phyloP scores from a whole-genome alignment of 306 rosid genomes.

The Sophora flavescens region DNA sequence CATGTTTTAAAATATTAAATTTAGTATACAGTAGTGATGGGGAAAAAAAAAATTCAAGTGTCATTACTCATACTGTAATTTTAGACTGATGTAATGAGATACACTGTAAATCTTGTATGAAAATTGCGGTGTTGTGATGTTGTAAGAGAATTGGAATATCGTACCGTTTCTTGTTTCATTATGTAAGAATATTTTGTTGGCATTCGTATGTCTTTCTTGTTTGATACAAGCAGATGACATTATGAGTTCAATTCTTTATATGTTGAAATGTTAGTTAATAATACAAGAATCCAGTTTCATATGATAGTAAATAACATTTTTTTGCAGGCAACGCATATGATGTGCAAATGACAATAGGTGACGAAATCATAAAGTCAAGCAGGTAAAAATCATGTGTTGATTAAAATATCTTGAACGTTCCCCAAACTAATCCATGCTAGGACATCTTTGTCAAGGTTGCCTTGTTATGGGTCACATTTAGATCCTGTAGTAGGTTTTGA shows the following conservation, averaged over 20 bases:
- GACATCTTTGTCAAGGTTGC: constrained; percentile 46
- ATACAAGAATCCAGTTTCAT: constrained; percentile 18
- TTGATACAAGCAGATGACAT: constrained; percentile 7
- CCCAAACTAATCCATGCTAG: constrained; percentile 26
- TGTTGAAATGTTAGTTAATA: background rate
- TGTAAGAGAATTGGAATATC: constrained; percentile 27
- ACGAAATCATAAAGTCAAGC: constrained; percentile 54
- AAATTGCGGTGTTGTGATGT: constrained; percentile 7
- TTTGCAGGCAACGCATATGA: constrained; percentile 55
- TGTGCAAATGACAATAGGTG: constrained; percentile 46
- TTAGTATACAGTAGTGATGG: constrained; percentile 27
- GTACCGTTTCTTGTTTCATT: constrained; percentile 8
- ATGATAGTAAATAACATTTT: constrained; percentile 34
- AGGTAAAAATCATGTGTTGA: constrained; percentile 46
- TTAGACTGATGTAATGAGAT: constrained; percentile 1
- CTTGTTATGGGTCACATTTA: constrained; percentile 49
- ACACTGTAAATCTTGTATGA: background rate
- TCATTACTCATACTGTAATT: background rate
- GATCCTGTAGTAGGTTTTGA: constrained; percentile 52
- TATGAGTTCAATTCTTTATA: constrained; percentile 16
- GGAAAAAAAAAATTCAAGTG: constrained; percentile 4
- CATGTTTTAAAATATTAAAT: constrained; percentile 12
- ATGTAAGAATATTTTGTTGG: constrained; percentile 10
- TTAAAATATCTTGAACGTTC: background rate
- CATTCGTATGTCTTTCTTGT: constrained; percentile 3